Evolutionary conservation across 176 grass and related monocot species (phyloP), one percentile per base, ranked within the genome.

Genomic region (Metroxylon sagu): DNA sequence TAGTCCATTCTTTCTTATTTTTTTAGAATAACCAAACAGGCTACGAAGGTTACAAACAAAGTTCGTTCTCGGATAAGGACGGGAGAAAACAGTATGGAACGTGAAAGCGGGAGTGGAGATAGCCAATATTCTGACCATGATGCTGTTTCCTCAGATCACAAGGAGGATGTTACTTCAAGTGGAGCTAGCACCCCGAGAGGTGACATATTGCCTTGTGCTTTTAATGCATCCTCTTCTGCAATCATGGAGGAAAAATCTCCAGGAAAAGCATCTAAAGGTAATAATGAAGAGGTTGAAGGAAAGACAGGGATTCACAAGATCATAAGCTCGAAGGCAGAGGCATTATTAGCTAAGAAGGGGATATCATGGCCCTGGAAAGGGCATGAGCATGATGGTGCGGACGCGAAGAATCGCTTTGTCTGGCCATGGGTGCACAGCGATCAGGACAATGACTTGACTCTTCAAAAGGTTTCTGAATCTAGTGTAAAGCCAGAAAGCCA

Each of bases 291-390:
- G 48, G 78, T 68, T 67, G 80, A 98, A 71, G 88, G 71, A 56
- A 98, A 93, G 66, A 25, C 77, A 53, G 81, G 76, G 48, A 52
- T 98, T 10, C 85, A 92, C 76, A 98, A 63, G 66, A 85, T 92
- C 43, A 81, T 92, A 76, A 93, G 78, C 80, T 89, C 85, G 62
- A 98, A 93, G 72, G 88, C 88, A 65, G 94, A 98, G 71, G 84
- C 94, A 57, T 77, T 98, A 59, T 72, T 92, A 62, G 80, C 68
- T 23, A 92, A 83, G 60, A 98, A 89, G 69, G 82, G 81, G 51
- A 77, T 89, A 64, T 73, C 85, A 19, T 98, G 94, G 94, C 88
- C 88, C 67, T 93, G 94, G 94, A 98, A 92, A 83, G 87, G 72
- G 58, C 71, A 76, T 43, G 88, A 98, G 19, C 76, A 79, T 63